Base-by-base conservation (phyloP, 331 rosid genomes). In the Quercus tomentella region DNA sequence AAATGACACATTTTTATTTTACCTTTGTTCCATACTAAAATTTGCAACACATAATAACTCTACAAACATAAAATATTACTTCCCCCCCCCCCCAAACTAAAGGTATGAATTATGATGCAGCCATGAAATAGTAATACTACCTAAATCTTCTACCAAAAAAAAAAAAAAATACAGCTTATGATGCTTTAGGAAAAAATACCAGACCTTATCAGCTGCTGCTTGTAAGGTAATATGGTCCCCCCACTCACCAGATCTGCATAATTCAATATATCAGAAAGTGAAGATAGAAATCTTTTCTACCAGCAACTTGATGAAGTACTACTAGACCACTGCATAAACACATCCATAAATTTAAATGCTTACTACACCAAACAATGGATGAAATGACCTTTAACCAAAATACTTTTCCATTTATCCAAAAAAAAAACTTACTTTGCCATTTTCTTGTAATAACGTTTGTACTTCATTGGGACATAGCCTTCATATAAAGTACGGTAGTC, bases 201-300 rank as follows among this genome's bases (percentile, higher is more conserved):
- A 66, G 84, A 91, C 96, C 94, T 93, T 93, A 84, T 93, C 94
- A 75, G 97, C 89, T 74, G 98, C 97, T 73, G 98, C 98, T 87
- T 95, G 98, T 76, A 95, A 87, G 60, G 97, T 92, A 88, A 95
- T 83, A 79, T 95, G 99, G 85, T 95, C 97, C 15, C 98, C 98
- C 99, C 98, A 95, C 85, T 95, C 99, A 83, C 97, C 96, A 61
- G 87, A 87, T 84, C 99, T 95, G 92, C 80, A 68, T 77, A 68
- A 83, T 22, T 23, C 31, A 74, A 45, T 63, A 76, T n/a, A 83
- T 28, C 25, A 83, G 82, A 81, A 58, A 21, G 77, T 57, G 75
- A 77, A 71, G 69, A 78, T 54, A 79, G 37, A 49, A 16, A 78
- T 80, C 28, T 70, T 67, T 30, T 62, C 49, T 4, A 62, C 75